These are phyloP conservation scores for Aureobasidium sp. DNA, from an alignment of 2,329 filamentous ascomycete genomes.

Conservation along the genomic window DNA sequence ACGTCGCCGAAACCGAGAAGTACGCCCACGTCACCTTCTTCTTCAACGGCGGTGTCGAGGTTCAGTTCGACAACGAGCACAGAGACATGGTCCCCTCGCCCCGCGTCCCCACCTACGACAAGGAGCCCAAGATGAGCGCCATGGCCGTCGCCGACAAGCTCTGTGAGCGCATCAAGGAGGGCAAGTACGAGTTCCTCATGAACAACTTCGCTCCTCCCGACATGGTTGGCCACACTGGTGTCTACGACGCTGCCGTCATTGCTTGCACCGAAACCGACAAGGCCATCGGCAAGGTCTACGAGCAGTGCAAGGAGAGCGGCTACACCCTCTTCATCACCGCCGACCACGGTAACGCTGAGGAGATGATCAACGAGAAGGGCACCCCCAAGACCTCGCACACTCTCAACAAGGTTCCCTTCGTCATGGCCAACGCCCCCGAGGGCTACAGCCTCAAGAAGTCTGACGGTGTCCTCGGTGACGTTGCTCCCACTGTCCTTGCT, in stretches of 20 bases:
- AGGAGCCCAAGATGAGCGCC: constrained; percentile 92
- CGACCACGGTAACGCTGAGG: constrained; percentile 95
- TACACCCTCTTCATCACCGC: constrained; percentile 94
- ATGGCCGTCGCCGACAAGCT: constrained; percentile 85
- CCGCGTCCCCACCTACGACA: constrained; percentile 91
- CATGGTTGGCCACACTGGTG: constrained; percentile 98
- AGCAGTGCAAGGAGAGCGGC: constrained; percentile 85
- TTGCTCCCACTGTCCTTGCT: constrained; percentile 86
- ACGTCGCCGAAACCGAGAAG: constrained; percentile 98
- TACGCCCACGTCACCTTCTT: constrained; percentile 99
- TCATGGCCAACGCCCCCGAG: constrained; percentile 94
- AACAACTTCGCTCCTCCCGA: constrained; percentile 99
- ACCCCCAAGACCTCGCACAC: constrained; percentile 98
- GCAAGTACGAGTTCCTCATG: constrained; percentile 94
- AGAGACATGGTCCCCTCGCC: constrained; percentile 93
- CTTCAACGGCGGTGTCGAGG: constrained; percentile 98
- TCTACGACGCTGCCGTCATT: constrained; percentile 88
- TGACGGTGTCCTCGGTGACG: constrained; percentile 88
- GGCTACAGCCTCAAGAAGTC: constrained; percentile 80
- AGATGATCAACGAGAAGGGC: constrained; percentile 95
- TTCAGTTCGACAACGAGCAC: constrained; percentile 85
- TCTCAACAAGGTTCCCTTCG: constrained; percentile 93
- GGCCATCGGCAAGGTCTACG: constrained; percentile 86
- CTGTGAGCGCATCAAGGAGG: constrained; percentile 74
- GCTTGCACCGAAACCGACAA: constrained; percentile 82